Base-by-base conservation (phyloP, 2,329 filamentous ascomycete genomes). In the Moelleriella libera region DNA sequence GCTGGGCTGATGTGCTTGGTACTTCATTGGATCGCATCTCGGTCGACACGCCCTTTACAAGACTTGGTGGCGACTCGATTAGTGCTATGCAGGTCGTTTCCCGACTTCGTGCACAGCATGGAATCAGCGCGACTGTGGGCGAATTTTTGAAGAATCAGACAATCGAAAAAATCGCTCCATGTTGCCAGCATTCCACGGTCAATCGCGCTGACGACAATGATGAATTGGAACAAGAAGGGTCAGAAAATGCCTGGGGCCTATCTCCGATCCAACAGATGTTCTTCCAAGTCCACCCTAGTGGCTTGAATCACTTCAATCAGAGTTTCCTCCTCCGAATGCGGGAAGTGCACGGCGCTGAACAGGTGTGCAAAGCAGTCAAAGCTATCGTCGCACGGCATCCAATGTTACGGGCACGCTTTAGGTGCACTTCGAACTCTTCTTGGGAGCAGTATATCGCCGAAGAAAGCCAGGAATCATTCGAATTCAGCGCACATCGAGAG, bases 241-340 rank as follows among this genome's bases (percentile, higher is more conserved):
- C 64, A 39, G 32, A 45, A 7, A 8, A 37, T 12, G 30, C 32
- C 11, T 73, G 70, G 47, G 54, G 56, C 0, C 53, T 73, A 1
- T 68, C 68, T 0, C 70, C 70, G 0, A 65, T 72, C 28, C 70
- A 72, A 48, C 56, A 61, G 14, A 56, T 70, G 37, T 69, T 68
- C 48, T 68, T 72, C 48, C 62, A 45, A 41, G 67, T 48, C 51
- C 63, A 21, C 50, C 47, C 5, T 0, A 53, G 41, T 2, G 62
- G 61, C 4, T 56, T 54, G 6, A 45, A 65, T 14, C 64, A 65
- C 29, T 69, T 69, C 57, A 71, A 71, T 47, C 69, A 72, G 49
- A 70, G 64, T 8, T 68, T 68, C 41, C 59, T 64, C 1, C 52
- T 72, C 5, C 58, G 41, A 21, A 10, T 49, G 6, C 55, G 21